Base-by-base conservation (phyloP, 2,329 filamentous ascomycete species). In the Penicillium hordei region DNA sequence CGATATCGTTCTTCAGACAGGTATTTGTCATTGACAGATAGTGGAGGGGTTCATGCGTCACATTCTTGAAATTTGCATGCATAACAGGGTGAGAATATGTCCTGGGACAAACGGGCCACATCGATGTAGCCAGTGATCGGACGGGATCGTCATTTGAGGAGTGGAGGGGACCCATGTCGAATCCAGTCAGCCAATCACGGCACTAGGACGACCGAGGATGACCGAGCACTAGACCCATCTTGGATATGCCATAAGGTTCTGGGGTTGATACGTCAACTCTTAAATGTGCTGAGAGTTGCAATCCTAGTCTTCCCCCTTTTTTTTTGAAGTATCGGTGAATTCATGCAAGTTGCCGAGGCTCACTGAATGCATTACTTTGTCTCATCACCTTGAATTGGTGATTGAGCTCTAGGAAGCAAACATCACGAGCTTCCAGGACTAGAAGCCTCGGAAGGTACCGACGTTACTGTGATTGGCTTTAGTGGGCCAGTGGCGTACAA, bases 221-320 rank as follows among this genome's bases (percentile, higher is more conserved):
- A 50, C 61, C 61, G 56, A 60, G 57, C 54, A 53, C 48, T 25
- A 45, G 50, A 44, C 49, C 46, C 42, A 52, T 45, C 34, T 50
- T 44, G 50, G 60, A 63, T 60, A 54, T 60, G 43, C 39, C 25
- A 38, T 42, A 34, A 57, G 53, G 48, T 57, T 31, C 42, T 40
- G 42, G 49, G 58, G 59, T 57, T 50, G 65, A 67, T 64, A 67
- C 62, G 19, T 67, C 65, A 65, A 65, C 59, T 65, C 55, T 52
- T 33, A 15, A 43, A 19, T 50, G 31, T 38, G 27, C 53, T 55
- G 34, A 39, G 19, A 5, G 21, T 34, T 17, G 9, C 33, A 25
- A 23, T 45, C 10, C 17, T 45, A 29, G 10, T 27, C 25, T 7
- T 9, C 46, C 19, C 48, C 39, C 15, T 4, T 25, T 57, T 46